phyloP scores from a whole-genome alignment of 176 grass and related monocot genomes.

The Puya raimondii region DNA sequence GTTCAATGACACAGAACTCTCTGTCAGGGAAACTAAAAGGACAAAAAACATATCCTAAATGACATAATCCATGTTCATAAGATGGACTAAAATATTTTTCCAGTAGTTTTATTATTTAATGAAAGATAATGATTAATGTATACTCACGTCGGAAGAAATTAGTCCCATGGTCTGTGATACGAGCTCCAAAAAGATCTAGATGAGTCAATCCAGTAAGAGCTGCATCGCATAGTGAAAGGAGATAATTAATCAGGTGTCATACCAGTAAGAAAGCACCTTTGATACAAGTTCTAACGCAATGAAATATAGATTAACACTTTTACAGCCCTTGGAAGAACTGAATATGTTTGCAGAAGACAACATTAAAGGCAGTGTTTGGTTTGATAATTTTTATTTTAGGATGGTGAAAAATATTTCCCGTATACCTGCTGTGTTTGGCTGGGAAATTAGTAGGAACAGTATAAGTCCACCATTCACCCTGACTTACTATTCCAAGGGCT shows the following conservation, averaged over 20 bases:
- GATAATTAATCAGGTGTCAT: neutral
- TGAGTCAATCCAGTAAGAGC: slow-evolving; percentile 85
- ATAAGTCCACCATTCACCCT: too few species aligned
- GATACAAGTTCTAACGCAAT: too few species aligned
- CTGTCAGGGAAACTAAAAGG: neutral
- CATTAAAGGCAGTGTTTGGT: neutral
- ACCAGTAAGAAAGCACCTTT: neutral
- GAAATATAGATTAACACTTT: too few species aligned
- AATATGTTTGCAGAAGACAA: too few species aligned
- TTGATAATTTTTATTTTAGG: neutral
- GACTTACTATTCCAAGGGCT: too few species aligned
- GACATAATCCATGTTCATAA: neutral
- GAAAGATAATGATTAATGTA: too few species aligned
- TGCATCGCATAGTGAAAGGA: slow-evolving; percentile 22
- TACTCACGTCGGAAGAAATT: slow-evolving; percentile 72
- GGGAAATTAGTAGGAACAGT: too few species aligned
- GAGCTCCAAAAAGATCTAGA: slow-evolving; percentile 94
- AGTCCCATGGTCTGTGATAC: slow-evolving; percentile 68
- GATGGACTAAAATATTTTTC: neutral
- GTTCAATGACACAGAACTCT: neutral
- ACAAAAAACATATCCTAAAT: neutral
- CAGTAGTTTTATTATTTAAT: too few species aligned
- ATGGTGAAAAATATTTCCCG: neutral
- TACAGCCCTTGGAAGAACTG: too few species aligned
- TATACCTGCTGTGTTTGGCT: neutral